Conservation (phyloP, 164 flowering plant species). For the Magnolia sinica region DNA sequence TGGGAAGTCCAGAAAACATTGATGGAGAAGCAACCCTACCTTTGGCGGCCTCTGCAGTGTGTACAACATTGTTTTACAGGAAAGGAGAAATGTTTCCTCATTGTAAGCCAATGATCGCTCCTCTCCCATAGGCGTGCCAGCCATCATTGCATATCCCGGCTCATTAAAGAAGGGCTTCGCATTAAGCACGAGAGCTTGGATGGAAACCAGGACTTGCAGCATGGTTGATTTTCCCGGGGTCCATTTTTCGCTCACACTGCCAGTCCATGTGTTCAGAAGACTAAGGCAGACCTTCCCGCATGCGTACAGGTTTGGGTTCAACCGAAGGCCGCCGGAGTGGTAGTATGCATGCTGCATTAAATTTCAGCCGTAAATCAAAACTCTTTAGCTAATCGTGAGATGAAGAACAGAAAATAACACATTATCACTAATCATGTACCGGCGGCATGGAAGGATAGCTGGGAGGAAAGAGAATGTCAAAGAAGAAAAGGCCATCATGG, state of each 20-base stretch:
- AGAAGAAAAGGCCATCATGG: slow-evolving; percentile 86
- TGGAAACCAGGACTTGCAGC: slow-evolving; percentile 82
- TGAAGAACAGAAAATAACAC: background rate
- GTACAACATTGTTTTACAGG: slow-evolving; percentile 69
- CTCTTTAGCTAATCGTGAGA: slow-evolving; percentile 3
- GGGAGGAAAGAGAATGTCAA: slow-evolving; percentile 63
- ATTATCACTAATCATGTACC: slow-evolving; percentile 36
- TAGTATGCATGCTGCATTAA: slow-evolving; percentile 58
- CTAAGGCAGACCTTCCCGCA: slow-evolving; percentile 94
- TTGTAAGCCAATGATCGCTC: slow-evolving; percentile 49
- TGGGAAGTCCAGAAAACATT: background rate
- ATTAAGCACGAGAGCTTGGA: slow-evolving; percentile 85
- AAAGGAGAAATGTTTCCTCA: slow-evolving; percentile 53
- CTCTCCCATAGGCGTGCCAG: slow-evolving; percentile 48
- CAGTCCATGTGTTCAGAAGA: slow-evolving; percentile 86
- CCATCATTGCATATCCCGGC: slow-evolving; percentile 53
- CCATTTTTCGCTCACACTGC: slow-evolving; percentile 65
- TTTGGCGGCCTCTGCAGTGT: slow-evolving; percentile 66
- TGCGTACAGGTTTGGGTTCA: slow-evolving; percentile 78
- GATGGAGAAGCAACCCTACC: slow-evolving; percentile 31
- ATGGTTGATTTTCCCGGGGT: slow-evolving; percentile 62
- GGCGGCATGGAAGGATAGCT: slow-evolving; percentile 68
- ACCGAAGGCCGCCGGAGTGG: slow-evolving; percentile 74
- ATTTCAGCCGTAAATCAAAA: slow-evolving; percentile 10
- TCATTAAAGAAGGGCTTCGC: slow-evolving; percentile 84